phyloP scores from a whole-genome alignment of 2,329 filamentous ascomycete species.

The Stagonosporopsis chrysanthemi region DNA sequence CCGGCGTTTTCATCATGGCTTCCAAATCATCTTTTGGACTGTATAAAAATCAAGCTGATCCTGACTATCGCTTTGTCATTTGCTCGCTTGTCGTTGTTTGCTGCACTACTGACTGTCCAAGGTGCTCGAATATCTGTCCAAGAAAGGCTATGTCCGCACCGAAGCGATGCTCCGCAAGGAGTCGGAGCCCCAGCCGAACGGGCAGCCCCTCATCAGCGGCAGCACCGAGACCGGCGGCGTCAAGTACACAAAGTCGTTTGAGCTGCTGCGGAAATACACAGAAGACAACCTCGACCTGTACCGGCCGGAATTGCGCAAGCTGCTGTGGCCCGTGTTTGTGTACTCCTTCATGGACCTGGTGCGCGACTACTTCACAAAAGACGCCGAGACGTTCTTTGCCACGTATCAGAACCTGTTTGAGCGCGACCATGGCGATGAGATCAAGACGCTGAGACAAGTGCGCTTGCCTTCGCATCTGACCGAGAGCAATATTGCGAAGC shows the following conservation, averaged over 20 bases:
- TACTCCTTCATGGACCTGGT: conserved; percentile 89
- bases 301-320: conserved; percentile 84
- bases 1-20: not conserved
- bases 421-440: conserved; percentile 78
- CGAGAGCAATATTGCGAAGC: conserved; percentile 77
- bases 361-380: conserved; percentile 72
- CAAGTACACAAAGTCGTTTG: conserved; percentile 79
- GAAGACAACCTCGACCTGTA: conserved; percentile 94
- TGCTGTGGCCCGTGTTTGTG: conserved; percentile 93
- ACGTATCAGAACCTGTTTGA: conserved; percentile 75
- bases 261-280: conserved; percentile 79
- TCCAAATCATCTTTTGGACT: not conserved
- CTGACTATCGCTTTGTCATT: not conserved
- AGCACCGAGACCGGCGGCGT: conserved; percentile 74
- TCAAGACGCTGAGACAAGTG: conserved; percentile 77
- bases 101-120: conserved; percentile 41
- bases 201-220: conserved; percentile 71
- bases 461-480: conserved; percentile 78
- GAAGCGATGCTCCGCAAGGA: conserved; percentile 93
- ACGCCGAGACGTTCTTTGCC: conserved; percentile 77
- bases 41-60: not conserved
- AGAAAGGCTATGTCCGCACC: conserved; percentile 91
- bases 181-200: conserved; percentile 83
- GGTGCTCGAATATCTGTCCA: conserved; percentile 94
- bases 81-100: not conserved